Evolutionary conservation across 1,139 yeast species (phyloP), one percentile per base, ranked within the genome.

Genomic region (Geotrichum bryndzae): DNA sequence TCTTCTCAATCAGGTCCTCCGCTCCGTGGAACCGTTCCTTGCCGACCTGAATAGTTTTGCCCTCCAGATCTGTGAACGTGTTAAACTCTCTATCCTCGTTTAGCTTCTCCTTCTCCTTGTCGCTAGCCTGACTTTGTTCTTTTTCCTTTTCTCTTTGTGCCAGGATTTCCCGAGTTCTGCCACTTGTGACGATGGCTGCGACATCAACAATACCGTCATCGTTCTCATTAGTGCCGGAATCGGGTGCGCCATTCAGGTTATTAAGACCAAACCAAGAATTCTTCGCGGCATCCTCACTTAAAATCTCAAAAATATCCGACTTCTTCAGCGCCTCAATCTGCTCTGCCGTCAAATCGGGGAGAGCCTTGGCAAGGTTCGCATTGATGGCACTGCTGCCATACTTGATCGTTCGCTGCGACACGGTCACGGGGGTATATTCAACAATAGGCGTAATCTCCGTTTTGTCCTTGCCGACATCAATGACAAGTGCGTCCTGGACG

Each of bases 1-100:
- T 79, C 31, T 73, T 70, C 5, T 77, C 78, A 53, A 92, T 79
- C 60, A 94, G 79, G 45, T 75, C 78, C 57, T 81, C 83, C 41
- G 88, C 78, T 0, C 97, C 97, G 70, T 84, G 86, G 75, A 94
- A 94, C 68, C 99, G 80, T 74, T 91, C 96, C 65, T 86, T 88
- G 5, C 98, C 98, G 10, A 94, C 85, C 29, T 78, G 78, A 22
- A 88, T 71, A 61, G 77, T 77, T 58, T 81, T 78, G 1, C 88
- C 86, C 11, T 81, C 73, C 11, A 76, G 75, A 72, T 88, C 96
- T 38, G 78, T 73, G 71, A 91, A 92, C 8, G 78, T 74, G 72
- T 90, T 92, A 33, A 77, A 71, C 84, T 89, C 68, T 77, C 80
- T 66, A 31, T 76, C 79, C 58, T 67, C 70, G 65, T 77, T 77